These are phyloP conservation scores for Candolleomyces eurysporus DNA, from an alignment of 768 basidiomycete species.

Conservation along the genomic window DNA sequence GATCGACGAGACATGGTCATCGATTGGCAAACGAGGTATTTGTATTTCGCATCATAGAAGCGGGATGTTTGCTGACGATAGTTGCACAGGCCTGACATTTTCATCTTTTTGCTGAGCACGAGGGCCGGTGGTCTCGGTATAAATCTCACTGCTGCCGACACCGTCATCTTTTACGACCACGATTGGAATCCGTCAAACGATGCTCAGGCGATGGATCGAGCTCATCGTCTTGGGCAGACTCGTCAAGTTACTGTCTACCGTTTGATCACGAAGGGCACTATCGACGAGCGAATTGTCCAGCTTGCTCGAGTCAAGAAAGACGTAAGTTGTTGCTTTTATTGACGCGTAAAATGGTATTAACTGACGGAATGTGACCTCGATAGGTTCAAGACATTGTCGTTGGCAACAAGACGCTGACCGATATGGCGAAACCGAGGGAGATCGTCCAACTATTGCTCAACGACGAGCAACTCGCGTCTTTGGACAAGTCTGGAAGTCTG, in stretches of 20 bases:
- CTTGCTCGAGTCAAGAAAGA: constrained; percentile 97
- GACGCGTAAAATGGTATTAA: constrained; percentile 1
- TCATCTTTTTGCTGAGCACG: constrained; percentile 88
- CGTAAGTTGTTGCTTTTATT: constrained; percentile 40
- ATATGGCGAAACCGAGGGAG: constrained; percentile 92
- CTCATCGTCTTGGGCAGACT: constrained; percentile 94
- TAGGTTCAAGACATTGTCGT: constrained; percentile 99
- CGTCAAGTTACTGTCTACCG: constrained; percentile 97
- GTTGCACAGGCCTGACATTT: constrained; percentile 71
- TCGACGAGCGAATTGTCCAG: constrained; percentile 96
- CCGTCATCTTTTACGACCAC: constrained; percentile 92
- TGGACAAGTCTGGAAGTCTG: constrained; percentile 48
- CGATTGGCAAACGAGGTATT: constrained; percentile 95
- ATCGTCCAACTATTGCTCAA: constrained; percentile 93
- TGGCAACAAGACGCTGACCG: constrained; percentile 92
- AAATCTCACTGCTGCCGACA: constrained; percentile 94
- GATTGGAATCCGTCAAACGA: constrained; percentile 98
- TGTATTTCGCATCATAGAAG: constrained; percentile 2
- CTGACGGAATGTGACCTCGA: background rate
- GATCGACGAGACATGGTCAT: constrained; percentile 99
- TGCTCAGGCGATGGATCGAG: constrained; percentile 97
- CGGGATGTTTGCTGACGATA: background rate
- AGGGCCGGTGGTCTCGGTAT: constrained; percentile 96
- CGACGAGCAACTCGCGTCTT: constrained; percentile 84
- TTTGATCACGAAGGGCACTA: constrained; percentile 89